phyloP scores from a whole-genome alignment of 1,139 yeast species.

The Scheffersomyces illinoinensis region DNA sequence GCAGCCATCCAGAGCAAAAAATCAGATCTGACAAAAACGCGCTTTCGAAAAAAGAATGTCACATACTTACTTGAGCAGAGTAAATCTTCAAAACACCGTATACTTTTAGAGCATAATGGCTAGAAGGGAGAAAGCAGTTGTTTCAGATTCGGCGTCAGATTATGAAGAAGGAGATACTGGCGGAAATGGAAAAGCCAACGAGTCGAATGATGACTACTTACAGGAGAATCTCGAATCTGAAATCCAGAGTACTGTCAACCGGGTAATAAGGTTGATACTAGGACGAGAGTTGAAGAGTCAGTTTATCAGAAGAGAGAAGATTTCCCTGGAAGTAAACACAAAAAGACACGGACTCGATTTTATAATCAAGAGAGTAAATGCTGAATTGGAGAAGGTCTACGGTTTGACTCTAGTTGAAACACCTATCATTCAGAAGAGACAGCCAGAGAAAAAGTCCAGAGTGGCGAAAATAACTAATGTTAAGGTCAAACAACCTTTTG shows the following conservation, averaged over 20 bases:
- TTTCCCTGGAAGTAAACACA: constrained; percentile 16
- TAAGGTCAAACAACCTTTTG: constrained; percentile 15
- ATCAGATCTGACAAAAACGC: not conserved
- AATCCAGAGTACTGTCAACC: constrained; percentile 13
- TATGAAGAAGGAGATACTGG: not conserved
- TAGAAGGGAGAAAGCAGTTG: not conserved
- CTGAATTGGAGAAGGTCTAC: constrained; percentile 25
- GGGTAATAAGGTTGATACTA: constrained; percentile 24
- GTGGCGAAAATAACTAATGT: constrained; percentile 6
- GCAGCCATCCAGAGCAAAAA: not conserved
- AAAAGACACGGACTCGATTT: constrained; percentile 17
- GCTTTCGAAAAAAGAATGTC: not conserved
- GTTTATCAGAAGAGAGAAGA: constrained; percentile 27
- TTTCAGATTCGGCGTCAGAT: not conserved
- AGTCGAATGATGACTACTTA: not conserved
- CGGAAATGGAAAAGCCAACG: not conserved
- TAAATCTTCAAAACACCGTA: not conserved
- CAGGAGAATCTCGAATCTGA: constrained; percentile 5
- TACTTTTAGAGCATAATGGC: not conserved
- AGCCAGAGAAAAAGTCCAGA: constrained; percentile 6
- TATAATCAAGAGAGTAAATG: constrained; percentile 18
- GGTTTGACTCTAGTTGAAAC: constrained; percentile 31
- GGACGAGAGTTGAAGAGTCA: constrained; percentile 26
- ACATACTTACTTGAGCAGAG: not conserved
- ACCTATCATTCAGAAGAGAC: constrained; percentile 10